A percentile compares a stretch with the other conserved stretches of the same genome.
Conservation (phyloP, 108 stramenopile species). For the Licmophora abbreviata region DNA sequence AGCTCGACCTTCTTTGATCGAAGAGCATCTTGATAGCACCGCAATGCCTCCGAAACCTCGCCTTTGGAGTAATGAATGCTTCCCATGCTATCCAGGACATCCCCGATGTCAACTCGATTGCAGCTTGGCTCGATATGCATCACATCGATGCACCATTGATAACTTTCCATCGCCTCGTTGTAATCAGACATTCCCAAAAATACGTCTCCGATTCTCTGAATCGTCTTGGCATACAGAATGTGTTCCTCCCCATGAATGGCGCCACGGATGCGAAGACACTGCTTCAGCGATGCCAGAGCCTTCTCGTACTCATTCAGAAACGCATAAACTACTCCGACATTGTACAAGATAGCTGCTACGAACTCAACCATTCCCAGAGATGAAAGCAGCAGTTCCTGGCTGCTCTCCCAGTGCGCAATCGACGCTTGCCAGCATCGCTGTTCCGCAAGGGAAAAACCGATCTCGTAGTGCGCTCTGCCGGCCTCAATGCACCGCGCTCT, state of each 20-base stretch:
- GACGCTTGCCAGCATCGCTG: constrained; percentile 60
- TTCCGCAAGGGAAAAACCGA: constrained; percentile 64
- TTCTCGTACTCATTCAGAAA: constrained; percentile 2
- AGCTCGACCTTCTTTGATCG: constrained; percentile 53
- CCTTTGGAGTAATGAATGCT: constrained; percentile 62
- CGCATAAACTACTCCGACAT: constrained; percentile 41
- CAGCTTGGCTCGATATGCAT: constrained; percentile 37
- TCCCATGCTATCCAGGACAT: constrained; percentile 65
- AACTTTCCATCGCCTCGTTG: constrained; percentile 4
- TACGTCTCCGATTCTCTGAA: constrained; percentile 6
- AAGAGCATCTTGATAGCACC: constrained; percentile 54
- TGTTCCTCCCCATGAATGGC: constrained; percentile 6
- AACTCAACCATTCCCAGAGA: constrained; percentile 47
- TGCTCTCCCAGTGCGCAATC: constrained; percentile 57
- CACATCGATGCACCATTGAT: constrained; percentile 8
- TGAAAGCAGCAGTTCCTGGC: constrained; percentile 42
- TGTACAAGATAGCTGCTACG: constrained; percentile 55
- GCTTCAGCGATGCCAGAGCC: constrained; percentile 2
- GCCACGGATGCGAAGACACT: constrained; percentile 2
- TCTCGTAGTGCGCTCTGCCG: constrained; percentile 57
- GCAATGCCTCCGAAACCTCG: constrained; percentile 35
- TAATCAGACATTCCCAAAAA: constrained; percentile 7
- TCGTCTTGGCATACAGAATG: constrained; percentile 5
- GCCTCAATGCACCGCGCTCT: constrained; percentile 38
- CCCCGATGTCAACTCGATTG: constrained; percentile 53